Evolutionary conservation across 768 basidiomycete genomes (phyloP), one percentile per base, ranked within the genome.

Genomic region (Amanita pseudoporphyria): DNA sequence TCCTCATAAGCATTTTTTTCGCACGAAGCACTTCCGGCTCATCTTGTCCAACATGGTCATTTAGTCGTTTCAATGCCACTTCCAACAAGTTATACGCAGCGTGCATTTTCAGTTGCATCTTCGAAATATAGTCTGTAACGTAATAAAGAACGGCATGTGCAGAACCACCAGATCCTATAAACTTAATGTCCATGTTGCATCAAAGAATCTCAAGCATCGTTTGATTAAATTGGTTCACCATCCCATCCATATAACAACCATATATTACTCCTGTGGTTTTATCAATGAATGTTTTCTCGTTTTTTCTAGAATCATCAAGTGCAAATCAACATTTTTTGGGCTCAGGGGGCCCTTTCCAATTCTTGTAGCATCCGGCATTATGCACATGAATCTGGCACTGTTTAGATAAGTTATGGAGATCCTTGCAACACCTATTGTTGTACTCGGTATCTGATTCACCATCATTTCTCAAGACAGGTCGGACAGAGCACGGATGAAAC

Each of bases 81-180:
- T n/a, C n/a, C n/a, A n/a, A n/a, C n/a, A n/a, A n/a, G n/a, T n/a
- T n/a, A n/a, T n/a, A n/a, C n/a, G n/a, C n/a, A n/a, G n/a, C n/a
- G n/a, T n/a, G n/a, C n/a, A n/a, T n/a, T n/a, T n/a, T n/a, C n/a
- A n/a, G n/a, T n/a, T n/a, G n/a, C n/a, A n/a, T n/a, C n/a, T n/a
- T n/a, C n/a, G n/a, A n/a, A n/a, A 76, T 73, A 44, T 77, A 76
- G 47, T 76, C 64, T 0, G 73, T 76, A 16, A 76, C 69, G 44
- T 76, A 77, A 48, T 70, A 71, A 3, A 71, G 32, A 0, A 72
- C 52, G 0, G 73, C 72, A 49, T 74, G 74, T 1, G 70, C 70
- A 0, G 63, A 51, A 5, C 56, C 33, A 0, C 74, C 74, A 0
- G 71, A 74, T 49, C n/a, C n/a, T n/a, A n/a, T n/a, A n/a, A n/a